These are phyloP conservation scores for Ceratonia siliqua DNA, from an alignment of 306 rosid genomes.

Conservation along the genomic window DNA sequence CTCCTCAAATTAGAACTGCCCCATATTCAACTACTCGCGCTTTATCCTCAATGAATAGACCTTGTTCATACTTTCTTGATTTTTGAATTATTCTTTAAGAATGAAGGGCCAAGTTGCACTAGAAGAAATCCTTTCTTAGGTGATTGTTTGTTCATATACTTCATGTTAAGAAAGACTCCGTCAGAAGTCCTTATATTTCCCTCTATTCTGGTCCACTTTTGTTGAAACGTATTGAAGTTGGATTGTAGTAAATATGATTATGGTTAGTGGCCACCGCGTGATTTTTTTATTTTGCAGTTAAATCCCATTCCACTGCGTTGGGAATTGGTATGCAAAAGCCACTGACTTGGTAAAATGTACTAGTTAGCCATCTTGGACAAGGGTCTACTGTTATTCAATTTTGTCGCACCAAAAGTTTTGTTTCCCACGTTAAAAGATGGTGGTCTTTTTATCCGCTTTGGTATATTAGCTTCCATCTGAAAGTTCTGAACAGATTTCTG, in stretches of 20 bases:
- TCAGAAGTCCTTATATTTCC: constrained; percentile 1
- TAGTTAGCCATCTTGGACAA: constrained; percentile 30
- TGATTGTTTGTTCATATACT: constrained; percentile 19
- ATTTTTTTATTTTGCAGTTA: neutral
- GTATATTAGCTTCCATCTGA: constrained; percentile 12
- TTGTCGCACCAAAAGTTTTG: constrained; percentile 8
- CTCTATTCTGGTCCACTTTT: neutral
- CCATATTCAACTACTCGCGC: constrained; percentile 10
- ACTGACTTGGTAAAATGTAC: constrained; percentile 37
- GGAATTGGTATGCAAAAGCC: constrained; percentile 15
- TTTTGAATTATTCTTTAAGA: neutral
- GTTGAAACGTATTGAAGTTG: neutral
- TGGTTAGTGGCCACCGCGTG: neutral
- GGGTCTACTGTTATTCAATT: constrained; percentile 18
- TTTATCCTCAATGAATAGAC: neutral
- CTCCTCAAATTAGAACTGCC: neutral
- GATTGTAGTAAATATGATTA: too few relatives aligned
- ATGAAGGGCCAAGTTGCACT: neutral
- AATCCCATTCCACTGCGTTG: neutral
- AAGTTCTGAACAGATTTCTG: constrained; percentile 2
- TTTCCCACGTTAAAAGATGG: constrained; percentile 9
- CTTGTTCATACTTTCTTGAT: neutral
- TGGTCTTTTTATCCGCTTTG: neutral
- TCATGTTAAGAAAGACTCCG: constrained; percentile 17
- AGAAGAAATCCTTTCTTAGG: constrained; percentile 3